Evolutionary conservation across 176 grass and related monocot genomes (phyloP).

Genomic region (Phyllostachys edulis): DNA sequence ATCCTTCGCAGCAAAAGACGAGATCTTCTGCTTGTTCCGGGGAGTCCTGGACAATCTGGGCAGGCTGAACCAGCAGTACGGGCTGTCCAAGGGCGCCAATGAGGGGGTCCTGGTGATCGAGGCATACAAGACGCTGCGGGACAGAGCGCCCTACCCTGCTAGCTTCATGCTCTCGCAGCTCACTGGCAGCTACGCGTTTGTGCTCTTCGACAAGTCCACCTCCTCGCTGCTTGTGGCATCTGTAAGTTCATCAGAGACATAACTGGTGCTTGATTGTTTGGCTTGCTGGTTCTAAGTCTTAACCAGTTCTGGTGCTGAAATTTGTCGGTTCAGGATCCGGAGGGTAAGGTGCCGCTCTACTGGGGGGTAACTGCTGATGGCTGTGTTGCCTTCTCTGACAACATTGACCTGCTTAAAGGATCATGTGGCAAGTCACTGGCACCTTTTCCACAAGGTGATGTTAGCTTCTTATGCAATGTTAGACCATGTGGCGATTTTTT

Average conservation of each 20-base stretch:
- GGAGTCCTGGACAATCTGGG: constrained; percentile 82
- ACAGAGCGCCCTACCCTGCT: constrained; percentile 77
- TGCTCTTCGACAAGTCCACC: constrained; percentile 87
- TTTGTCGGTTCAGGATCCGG: constrained; percentile 39
- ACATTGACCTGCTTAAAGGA: constrained; percentile 80
- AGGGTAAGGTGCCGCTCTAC: constrained; percentile 73
- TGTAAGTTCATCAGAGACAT: constrained; percentile 27
- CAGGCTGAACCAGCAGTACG: constrained; percentile 73
- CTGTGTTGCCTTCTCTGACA: constrained; percentile 74
- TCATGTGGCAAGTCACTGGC: constrained; percentile 97
- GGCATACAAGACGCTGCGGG: constrained; percentile 82
- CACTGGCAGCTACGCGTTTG: constrained; percentile 70
- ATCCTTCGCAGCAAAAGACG: constrained; percentile 81
- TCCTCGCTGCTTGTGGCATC: constrained; percentile 74
- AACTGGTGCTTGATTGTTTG: not conserved
- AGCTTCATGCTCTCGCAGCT: constrained; percentile 89
- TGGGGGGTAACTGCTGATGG: constrained; percentile 92
- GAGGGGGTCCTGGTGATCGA: constrained; percentile 80
- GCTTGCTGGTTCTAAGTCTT: not conserved
- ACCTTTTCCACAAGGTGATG: constrained; percentile 83
- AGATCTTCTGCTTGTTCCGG: constrained; percentile 92
- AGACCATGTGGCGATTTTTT: not conserved
- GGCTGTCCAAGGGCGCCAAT: constrained; percentile 75
- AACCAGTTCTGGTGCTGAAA: not conserved
- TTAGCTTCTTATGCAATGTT: not conserved